Conservation (phyloP, 495 filamentous ascomycete genomes). For the Penicillium egyptiacum region DNA sequence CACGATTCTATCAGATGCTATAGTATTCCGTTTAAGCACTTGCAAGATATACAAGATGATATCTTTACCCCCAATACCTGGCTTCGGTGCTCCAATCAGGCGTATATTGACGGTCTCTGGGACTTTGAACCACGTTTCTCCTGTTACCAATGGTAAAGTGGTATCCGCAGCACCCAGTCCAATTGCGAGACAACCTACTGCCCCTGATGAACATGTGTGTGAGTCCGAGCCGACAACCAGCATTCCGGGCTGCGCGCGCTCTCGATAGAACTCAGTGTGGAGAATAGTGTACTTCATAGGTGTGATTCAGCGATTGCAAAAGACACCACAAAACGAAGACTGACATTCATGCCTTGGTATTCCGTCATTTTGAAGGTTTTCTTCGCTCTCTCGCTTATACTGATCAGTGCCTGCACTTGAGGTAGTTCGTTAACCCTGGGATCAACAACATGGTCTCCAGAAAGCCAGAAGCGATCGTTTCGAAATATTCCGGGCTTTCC, state of each 20-base stretch:
- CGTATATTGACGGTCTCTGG: slow-evolving; percentile 42
- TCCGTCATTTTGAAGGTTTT: no score
- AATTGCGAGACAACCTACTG: slow-evolving; percentile 41
- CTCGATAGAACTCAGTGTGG: slow-evolving; percentile 49
- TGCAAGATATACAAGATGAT: slow-evolving; percentile 47
- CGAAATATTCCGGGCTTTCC: slow-evolving; percentile 42
- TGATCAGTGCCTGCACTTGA: no score
- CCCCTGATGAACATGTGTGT: slow-evolving; percentile 48
- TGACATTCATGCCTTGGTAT: no score
- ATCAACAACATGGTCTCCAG: slow-evolving; percentile 48
- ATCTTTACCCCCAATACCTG: slow-evolving; percentile 50
- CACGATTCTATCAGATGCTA: slow-evolving; percentile 45
- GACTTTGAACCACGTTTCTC: slow-evolving; percentile 49
- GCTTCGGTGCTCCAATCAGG: slow-evolving; percentile 33
- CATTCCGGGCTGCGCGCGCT: slow-evolving; percentile 47
- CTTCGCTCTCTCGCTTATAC: no score
- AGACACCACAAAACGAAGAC: no score
- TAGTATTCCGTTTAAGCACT: slow-evolving; percentile 46
- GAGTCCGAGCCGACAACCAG: slow-evolving; percentile 48
- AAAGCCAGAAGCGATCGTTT: slow-evolving; percentile 52
- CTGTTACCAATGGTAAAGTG: slow-evolving; percentile 43
- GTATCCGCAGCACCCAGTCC: slow-evolving; percentile 50
- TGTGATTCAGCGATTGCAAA: no score
- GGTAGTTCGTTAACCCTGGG: slow-evolving; percentile 33
- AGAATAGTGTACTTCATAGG: no score